Evolutionary conservation across 805 yeast genomes (phyloP), one percentile per base, ranked within the genome.

Genomic region (Candida vaughaniae): DNA sequence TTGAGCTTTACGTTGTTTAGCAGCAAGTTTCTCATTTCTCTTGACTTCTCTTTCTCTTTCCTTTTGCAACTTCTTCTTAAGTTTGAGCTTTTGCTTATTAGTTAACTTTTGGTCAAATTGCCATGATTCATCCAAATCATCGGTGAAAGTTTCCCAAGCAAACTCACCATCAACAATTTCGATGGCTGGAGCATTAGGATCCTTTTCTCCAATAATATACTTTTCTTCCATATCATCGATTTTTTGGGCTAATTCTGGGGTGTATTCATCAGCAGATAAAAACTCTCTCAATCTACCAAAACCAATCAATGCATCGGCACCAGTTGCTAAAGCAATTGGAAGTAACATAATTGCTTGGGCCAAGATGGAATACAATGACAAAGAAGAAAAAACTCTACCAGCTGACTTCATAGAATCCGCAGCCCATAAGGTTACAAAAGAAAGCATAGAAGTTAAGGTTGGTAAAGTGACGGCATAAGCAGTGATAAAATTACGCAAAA

Each of bases 401-500:
- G 72, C 60, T 22, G 62, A 46, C 39, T 49, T 58, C 51, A 54
- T 52, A 16, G 51, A 57, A 38, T 71, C 67, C 4, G 77, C 67
- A 23, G 74, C 61, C 69, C 70, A 68, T 63, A 69, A 53, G 7
- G 69, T 62, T 5, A 67, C 62, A 40, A 67, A 69, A n/a, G 73
- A 58, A 27, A 66, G 52, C 73, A 69, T 67, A 6, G 75, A 69
- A 18, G 69, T 58, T 33, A 69, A 50, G 4, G 64, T 56, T 10
- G 75, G 72, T 38, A 69, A 57, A 1, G 71, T 60, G 17, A 68
- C 68, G 25, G 73, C 73, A 43, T 64, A 60, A 15, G 73, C 72
- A 22, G 69, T 67, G 36, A 67, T 59, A 45, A 65, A 56, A 43
- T 66, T 66, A 43, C 74, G 52, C 46, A 69, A 48, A 1, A 66